phyloP scores from a whole-genome alignment of 306 rosid species.

The Citrullus colocynthis region DNA sequence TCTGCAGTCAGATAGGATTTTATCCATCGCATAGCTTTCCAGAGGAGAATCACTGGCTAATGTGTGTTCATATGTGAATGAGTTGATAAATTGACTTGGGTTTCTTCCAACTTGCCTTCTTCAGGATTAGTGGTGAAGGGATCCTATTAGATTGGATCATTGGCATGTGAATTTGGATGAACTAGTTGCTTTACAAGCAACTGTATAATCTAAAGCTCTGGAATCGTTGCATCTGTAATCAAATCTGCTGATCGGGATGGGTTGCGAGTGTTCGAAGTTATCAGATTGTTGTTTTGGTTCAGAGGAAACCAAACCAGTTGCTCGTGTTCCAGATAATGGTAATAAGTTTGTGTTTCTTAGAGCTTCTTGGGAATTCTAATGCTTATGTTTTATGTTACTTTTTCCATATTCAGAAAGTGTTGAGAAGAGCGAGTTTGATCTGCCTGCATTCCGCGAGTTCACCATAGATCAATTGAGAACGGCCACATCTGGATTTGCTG shows the following conservation, averaged over 20 bases:
- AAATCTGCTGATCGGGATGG: neutral
- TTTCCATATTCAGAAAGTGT: conserved; percentile 38
- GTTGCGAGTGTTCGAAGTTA: conserved; percentile 4
- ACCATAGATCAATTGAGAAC: conserved; percentile 64
- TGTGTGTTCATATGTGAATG: neutral
- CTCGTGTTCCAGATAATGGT: conserved; percentile 29
- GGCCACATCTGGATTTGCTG: conserved; percentile 82
- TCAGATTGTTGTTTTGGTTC: conserved; percentile 5
- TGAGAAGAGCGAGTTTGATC: conserved; percentile 43
- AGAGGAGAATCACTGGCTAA: neutral
- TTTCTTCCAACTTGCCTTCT: neutral
- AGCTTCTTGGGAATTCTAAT: conserved; percentile 9
- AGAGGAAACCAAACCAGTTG: conserved; percentile 4
- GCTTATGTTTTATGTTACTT: conserved; percentile 9
- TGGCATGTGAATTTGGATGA: conserved; percentile 8
- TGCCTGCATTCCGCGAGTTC: conserved; percentile 58
- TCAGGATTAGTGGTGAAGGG: neutral
- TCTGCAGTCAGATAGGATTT: neutral
- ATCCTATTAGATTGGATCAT: neutral
- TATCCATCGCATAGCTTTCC: neutral
- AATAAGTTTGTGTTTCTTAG: conserved; percentile 11
- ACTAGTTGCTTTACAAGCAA: neutral
- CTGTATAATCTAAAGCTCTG: neutral
- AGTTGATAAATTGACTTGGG: neutral
- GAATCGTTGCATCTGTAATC: neutral